A percentile compares a stretch with the other conserved stretches of the same genome.
Conservation (phyloP, 768 basidiomycete genomes). For the Strobilomyces dryophilus region DNA sequence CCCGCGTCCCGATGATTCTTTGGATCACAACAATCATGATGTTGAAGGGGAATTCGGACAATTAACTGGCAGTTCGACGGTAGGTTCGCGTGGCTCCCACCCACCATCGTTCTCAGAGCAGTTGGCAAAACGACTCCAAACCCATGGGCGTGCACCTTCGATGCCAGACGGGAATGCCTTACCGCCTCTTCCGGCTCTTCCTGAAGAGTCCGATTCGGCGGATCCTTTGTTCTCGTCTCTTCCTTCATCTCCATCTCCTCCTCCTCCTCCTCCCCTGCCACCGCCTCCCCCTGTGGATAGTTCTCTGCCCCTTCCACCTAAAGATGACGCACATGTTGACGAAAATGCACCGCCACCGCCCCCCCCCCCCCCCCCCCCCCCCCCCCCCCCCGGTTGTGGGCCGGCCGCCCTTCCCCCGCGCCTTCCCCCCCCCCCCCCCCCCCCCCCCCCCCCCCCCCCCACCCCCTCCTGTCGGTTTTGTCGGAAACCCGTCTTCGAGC, state of each 20-base stretch:
- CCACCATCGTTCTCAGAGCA: conserved; percentile 58
- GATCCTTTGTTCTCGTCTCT: conserved; percentile 29
- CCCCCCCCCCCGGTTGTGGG: conserved; percentile 39
- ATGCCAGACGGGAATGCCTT: conserved; percentile 35
- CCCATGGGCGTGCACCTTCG: conserved; percentile 42
- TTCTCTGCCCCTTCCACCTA: conserved; percentile 13
- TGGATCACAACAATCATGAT: conserved; percentile 45
- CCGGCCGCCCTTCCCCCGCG: too few species aligned
- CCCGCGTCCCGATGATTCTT: conserved; percentile 40
- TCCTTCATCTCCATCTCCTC: conserved; percentile 22
- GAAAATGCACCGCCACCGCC: conserved; percentile 24
- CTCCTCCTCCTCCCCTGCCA: conserved; percentile 10
- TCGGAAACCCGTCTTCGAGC: conserved; percentile 25
- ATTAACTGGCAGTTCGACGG: conserved; percentile 43
- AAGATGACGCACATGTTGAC: conserved; percentile 10
- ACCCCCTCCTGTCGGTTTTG: conserved; percentile 34
- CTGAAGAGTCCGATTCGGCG: conserved; percentile 34
- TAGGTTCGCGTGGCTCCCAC: conserved; percentile 29
- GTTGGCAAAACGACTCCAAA: conserved; percentile 53
- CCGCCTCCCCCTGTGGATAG: conserved; percentile 4
- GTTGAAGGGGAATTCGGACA: conserved; percentile 55
- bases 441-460: conserved; percentile 32
- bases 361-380: conserved; percentile 32
- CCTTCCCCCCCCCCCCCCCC: conserved; percentile 34
- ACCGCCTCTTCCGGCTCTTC: conserved; percentile 34